A percentile compares a stretch with the other conserved stretches of the same genome.
Evolutionary conservation across 345 rosid genomes (phyloP).

Genomic region (Cardamine occulta): DNA sequence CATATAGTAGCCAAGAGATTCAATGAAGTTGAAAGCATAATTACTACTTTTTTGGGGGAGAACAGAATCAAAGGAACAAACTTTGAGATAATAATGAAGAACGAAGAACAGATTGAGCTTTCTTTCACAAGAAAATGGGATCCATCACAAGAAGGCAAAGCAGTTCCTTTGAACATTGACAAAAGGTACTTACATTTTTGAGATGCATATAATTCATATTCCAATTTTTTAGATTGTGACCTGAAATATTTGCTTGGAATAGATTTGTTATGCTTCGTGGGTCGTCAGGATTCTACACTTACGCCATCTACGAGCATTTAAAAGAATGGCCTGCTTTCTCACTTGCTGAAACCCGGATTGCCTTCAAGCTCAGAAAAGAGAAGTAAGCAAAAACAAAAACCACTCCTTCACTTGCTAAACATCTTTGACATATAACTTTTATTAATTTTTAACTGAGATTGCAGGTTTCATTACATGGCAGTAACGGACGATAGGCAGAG

Average conservation of each 20-base stretch:
- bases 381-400: conserved; percentile 47
- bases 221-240: conserved; percentile 2
- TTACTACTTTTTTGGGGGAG: neutral
- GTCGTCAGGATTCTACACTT: conserved; percentile 81
- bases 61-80: conserved; percentile 45
- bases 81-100: conserved; percentile 36
- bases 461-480: conserved; percentile 89
- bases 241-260: neutral
- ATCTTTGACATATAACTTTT: neutral
- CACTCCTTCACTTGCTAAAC: neutral
- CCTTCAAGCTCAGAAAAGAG: conserved; percentile 86
- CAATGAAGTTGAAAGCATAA: neutral
- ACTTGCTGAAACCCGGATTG: conserved; percentile 72
- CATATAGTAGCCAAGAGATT: neutral
- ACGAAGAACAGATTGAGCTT: conserved; percentile 45
- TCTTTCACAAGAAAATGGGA: conserved; percentile 51
- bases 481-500: conserved; percentile 89
- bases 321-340: conserved; percentile 85
- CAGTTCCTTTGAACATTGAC: conserved; percentile 64
- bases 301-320: conserved; percentile 78
- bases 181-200: conserved; percentile 51
- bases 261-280: conserved; percentile 82
- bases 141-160: conserved; percentile 46
- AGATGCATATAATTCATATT: neutral
- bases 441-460: neutral